Conservation (phyloP, 768 basidiomycete genomes). For the Rhizopogon roseolus region DNA sequence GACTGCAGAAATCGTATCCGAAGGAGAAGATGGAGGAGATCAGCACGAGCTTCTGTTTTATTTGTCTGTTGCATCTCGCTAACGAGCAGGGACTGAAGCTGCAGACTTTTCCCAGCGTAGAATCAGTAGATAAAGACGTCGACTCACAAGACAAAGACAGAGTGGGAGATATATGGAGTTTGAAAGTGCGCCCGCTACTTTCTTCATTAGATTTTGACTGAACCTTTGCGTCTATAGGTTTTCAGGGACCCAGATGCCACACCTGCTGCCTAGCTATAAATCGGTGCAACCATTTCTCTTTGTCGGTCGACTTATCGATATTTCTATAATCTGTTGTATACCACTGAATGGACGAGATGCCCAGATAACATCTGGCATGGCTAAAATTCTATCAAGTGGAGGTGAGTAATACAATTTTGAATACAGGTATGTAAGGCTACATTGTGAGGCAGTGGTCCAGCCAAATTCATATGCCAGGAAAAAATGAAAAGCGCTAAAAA, state of each 20-base stretch:
- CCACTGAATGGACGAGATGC: background rate
- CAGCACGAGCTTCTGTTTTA: constrained; percentile 99
- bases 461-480: too few relatives aligned
- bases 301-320: constrained; percentile 5
- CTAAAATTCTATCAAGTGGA: background rate
- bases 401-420: background rate
- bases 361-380: too few relatives aligned
- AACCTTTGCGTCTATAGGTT: constrained; percentile 25
- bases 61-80: constrained; percentile 92
- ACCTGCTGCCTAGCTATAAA: constrained; percentile 14
- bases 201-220: background rate
- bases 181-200: constrained; percentile 48
- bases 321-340: constrained; percentile 8
- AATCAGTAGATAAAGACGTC: constrained; percentile 30
- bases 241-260: constrained; percentile 39
- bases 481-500: background rate
- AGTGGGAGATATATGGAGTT: constrained; percentile 71
- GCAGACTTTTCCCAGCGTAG: constrained; percentile 41
- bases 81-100: constrained; percentile 95
- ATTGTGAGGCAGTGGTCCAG: background rate
- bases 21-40: constrained; percentile 95
- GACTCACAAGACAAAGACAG: constrained; percentile 36
- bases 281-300: constrained; percentile 15
- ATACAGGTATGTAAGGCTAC: constrained; percentile 2
- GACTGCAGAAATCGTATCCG: constrained; percentile 80